phyloP scores from a whole-genome alignment of 169 alveolate genomes.

The Theileria sp. region DNA sequence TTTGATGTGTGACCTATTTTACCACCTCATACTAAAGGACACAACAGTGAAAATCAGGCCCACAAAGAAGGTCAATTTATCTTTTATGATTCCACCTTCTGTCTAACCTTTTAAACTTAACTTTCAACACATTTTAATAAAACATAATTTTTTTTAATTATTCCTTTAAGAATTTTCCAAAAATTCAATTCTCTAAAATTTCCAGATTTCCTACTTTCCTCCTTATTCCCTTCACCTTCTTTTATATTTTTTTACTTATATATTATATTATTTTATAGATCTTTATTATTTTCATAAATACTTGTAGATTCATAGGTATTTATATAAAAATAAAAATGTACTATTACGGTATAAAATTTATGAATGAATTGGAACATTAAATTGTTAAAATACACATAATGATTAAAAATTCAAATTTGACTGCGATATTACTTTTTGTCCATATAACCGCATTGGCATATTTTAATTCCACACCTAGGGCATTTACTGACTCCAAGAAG shows the following conservation, averaged over 20 bases:
- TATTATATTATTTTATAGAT: background rate
- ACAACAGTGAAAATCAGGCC: constrained; percentile 38
- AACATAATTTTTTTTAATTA: background rate
- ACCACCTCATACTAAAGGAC: constrained; percentile 30
- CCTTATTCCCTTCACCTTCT: background rate
- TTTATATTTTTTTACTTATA: too few relatives aligned
- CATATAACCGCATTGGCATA: constrained; percentile 68
- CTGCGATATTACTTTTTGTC: constrained; percentile 19
- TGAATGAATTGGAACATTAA: too few relatives aligned
- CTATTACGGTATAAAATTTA: background rate
- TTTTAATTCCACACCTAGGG: constrained; percentile 66
- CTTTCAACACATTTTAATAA: background rate
- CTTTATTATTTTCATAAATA: background rate
- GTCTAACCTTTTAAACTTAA: background rate
- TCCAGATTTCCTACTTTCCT: background rate
- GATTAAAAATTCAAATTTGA: background rate
- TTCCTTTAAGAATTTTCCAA: background rate
- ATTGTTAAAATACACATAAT: background rate
- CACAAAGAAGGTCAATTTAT: constrained; percentile 4
- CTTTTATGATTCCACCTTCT: constrained; percentile 2
- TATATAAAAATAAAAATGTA: too few relatives aligned
- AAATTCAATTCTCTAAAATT: background rate
- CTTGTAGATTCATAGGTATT: background rate
- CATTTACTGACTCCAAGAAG: constrained; percentile 57
- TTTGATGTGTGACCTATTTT: background rate